Conservation (phyloP, 129 eudicot species). For the Chrysanthemum lavandulifolium region DNA sequence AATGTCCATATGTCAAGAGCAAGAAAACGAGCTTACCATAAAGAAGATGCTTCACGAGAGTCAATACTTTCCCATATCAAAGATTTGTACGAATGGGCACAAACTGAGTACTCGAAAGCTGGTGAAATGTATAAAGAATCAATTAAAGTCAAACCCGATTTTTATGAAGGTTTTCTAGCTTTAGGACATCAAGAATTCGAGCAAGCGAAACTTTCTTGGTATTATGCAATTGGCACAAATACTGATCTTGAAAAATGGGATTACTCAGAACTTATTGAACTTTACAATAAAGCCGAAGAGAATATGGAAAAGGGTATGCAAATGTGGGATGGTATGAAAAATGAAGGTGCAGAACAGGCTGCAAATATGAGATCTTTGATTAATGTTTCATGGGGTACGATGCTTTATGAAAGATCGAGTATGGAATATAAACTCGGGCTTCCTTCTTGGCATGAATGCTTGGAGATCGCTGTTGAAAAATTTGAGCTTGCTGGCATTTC, state of each 20-base stretch:
- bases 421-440: slow-evolving; percentile 87
- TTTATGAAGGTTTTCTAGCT: slow-evolving; percentile 78
- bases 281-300: slow-evolving; percentile 82
- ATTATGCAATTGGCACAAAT: slow-evolving; percentile 55
- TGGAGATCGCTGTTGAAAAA: slow-evolving; percentile 85
- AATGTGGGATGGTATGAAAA: slow-evolving; percentile 59
- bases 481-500: slow-evolving; percentile 88
- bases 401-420: slow-evolving; percentile 88
- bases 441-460: slow-evolving; percentile 89
- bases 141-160: slow-evolving; percentile 64
- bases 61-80: slow-evolving; percentile 39
- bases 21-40: slow-evolving; percentile 50
- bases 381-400: slow-evolving; percentile 77
- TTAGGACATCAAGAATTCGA: slow-evolving; percentile 89
- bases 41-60: slow-evolving; percentile 51
- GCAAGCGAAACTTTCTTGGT: slow-evolving; percentile 87
- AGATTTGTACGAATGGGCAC: slow-evolving; percentile 72
- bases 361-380: slow-evolving; percentile 65
- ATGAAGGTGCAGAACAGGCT: slow-evolving; percentile 55
- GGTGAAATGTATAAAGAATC: slow-evolving; percentile 79
- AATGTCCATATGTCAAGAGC: slow-evolving; percentile 90
- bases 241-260: slow-evolving; percentile 60
- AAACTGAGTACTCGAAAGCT: slow-evolving; percentile 61
- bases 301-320: slow-evolving; percentile 80
- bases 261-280: slow-evolving; percentile 47